Evolutionary conservation across 495 filamentous ascomycete species (phyloP).

Genomic region (Paragyromitra xinjiangensis): DNA sequence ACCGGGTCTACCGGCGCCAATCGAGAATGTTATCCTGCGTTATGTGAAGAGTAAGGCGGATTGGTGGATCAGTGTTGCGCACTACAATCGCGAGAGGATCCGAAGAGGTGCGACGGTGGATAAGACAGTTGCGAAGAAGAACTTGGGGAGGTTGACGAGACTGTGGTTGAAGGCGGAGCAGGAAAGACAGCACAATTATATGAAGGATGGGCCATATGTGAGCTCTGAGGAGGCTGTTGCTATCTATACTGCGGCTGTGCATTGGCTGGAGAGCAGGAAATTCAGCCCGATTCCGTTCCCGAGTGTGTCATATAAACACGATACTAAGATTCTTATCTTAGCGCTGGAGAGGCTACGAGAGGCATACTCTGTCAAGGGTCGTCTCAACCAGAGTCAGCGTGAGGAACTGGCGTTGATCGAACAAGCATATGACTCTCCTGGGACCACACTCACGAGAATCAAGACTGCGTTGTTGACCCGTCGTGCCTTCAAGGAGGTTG

Average conservation of each 20-base stretch:
- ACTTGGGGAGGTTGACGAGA: slow-evolving; percentile 90
- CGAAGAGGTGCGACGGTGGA: slow-evolving; percentile 95
- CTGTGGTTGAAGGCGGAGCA: slow-evolving; percentile 99
- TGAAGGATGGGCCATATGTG: slow-evolving; percentile 99
- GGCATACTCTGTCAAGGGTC: slow-evolving; percentile 96
- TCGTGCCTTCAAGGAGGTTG: slow-evolving; percentile 98
- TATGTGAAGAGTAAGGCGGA: slow-evolving; percentile 99
- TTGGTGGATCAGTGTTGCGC: slow-evolving; percentile 99
- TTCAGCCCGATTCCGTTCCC: slow-evolving; percentile 99
- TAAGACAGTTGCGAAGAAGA: slow-evolving; percentile 99
- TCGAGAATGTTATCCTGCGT: slow-evolving; percentile 97
- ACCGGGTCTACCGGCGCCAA: slow-evolving; percentile 91
- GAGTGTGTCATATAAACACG: slow-evolving; percentile 99
- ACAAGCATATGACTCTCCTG: slow-evolving; percentile 97
- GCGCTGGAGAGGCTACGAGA: slow-evolving; percentile 93
- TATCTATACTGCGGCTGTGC: slow-evolving; percentile 98
- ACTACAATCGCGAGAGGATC: slow-evolving; percentile 98
- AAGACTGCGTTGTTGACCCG: slow-evolving; percentile 98
- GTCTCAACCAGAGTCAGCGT: slow-evolving; percentile 96
- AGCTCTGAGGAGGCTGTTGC: slow-evolving; percentile 98
- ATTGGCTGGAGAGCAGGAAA: slow-evolving; percentile 98
- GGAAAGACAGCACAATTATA: slow-evolving; percentile 98
- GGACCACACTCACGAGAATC: slow-evolving; percentile 93
- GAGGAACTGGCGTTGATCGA: slow-evolving; percentile 98
- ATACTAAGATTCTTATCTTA: slow-evolving; percentile 98